Base-by-base conservation (phyloP, 2,329 filamentous ascomycete genomes). In the Colletotrichum godetiae region DNA sequence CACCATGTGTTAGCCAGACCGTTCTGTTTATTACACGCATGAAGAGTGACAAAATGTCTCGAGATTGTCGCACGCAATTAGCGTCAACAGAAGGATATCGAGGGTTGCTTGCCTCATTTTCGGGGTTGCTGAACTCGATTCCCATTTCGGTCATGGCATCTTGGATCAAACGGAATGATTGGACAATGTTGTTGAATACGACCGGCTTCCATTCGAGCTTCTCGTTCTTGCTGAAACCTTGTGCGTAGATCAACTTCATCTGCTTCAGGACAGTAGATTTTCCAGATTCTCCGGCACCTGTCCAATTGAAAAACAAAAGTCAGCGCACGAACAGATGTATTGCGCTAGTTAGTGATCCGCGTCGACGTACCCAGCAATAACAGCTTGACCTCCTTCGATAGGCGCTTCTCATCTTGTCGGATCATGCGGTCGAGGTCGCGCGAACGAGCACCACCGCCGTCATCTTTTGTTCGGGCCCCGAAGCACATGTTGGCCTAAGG, bases 241-340 rank as follows among this genome's bases (percentile, higher is more conserved):
- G 92, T 15, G 95, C 92, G 82, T 98, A 97, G 78, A 99, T 98
- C 83, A 99, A 92, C 83, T 96, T 96, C 97, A 99, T 98, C 88
- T 98, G 96, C 87, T 98, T 98, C 76, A 98, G 90, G 73, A 98
- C 95, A 1, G 96, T 98, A 10, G 96, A 98, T 85, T 98, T 98
- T 76, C 96, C 84, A 58, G 84, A 97, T 85, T 98, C 96, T 81
- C 96, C 96, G 79, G 96, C 96, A 83, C 96, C 95, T 98, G 78
- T 76, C 76, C 52, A 46, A 63, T n/a, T 24, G 27, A 46, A 33
- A 33, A 49, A 19, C 31, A 52, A 55, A 55, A 67, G 64, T 56
- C 62, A 74, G 61, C 56, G 58, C 37, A 62, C 27, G 37, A 60
- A 29, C 19, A 5, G 7, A n/a, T 29, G 10, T 19, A 63, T 46